Conservation (phyloP, 176 grass and related monocot species). For the Zea mays region Zm-B73-REFERENCE-NAM-5.0 NC_050098.1:233708001-233708500, state of each 20-base stretch:
- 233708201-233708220: background rate
- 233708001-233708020: background rate
- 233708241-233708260: background rate
- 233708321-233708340: background rate
- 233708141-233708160: background rate
- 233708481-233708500: too few species aligned
- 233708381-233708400: background rate
- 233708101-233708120: background rate
- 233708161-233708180: background rate
- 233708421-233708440: too few species aligned
- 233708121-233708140: background rate
- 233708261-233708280: background rate
- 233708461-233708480: too few species aligned
- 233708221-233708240: background rate
- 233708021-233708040: constrained; percentile 1
- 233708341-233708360: background rate
- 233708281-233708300: background rate
- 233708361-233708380: background rate
- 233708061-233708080: constrained; percentile 29
- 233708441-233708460: too few species aligned
- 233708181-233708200: background rate
- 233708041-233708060: constrained; percentile 6
- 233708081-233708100: background rate
- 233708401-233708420: background rate
- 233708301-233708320: background rate